These are phyloP conservation scores for Urtica urens DNA, from an alignment of 306 rosid genomes.

Conservation along the genomic window DNA sequence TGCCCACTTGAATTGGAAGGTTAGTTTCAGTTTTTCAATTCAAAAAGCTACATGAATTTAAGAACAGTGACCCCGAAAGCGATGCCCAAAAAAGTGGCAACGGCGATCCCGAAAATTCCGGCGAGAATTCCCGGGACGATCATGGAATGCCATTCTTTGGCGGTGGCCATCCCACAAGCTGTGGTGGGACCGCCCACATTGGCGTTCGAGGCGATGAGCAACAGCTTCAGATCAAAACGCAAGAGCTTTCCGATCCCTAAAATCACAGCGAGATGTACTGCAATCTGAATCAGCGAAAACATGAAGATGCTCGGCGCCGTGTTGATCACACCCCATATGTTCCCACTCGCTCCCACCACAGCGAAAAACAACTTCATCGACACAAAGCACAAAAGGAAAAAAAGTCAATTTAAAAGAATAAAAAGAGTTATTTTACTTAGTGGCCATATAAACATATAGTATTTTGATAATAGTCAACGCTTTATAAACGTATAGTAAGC, in stretches of 20 bases:
- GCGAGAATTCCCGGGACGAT: slow-evolving; percentile 67
- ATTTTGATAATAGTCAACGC: too few relatives aligned
- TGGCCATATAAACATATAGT: too few relatives aligned
- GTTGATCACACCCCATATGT: slow-evolving; percentile 29
- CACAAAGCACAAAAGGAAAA: too few relatives aligned
- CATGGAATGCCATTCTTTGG: slow-evolving; percentile 61
- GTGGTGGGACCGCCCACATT: slow-evolving; percentile 45
- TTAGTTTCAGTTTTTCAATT: too few relatives aligned
- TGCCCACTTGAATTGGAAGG: too few relatives aligned
- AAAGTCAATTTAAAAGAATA: too few relatives aligned
- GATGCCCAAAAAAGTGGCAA: slow-evolving; percentile 67
- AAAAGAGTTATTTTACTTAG: too few relatives aligned
- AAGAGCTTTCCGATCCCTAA: slow-evolving; percentile 39
- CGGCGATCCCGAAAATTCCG: slow-evolving; percentile 58
- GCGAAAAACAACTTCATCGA: slow-evolving; percentile 42
- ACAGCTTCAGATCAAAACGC: slow-evolving; percentile 25
- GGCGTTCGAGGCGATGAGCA: slow-evolving; percentile 49
- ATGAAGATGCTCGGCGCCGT: slow-evolving; percentile 38
- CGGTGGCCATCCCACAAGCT: slow-evolving; percentile 57
- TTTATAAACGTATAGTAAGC: too few relatives aligned
- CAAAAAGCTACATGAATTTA: slow-evolving; percentile 39
- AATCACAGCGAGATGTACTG: slow-evolving; percentile 30
- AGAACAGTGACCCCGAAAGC: slow-evolving; percentile 41
- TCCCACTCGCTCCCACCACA: slow-evolving; percentile 45
- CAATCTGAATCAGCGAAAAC: slow-evolving; percentile 29